Conservation (phyloP, 2,329 filamentous ascomycete genomes). For the Hirsutella rhossiliensis region DNA sequence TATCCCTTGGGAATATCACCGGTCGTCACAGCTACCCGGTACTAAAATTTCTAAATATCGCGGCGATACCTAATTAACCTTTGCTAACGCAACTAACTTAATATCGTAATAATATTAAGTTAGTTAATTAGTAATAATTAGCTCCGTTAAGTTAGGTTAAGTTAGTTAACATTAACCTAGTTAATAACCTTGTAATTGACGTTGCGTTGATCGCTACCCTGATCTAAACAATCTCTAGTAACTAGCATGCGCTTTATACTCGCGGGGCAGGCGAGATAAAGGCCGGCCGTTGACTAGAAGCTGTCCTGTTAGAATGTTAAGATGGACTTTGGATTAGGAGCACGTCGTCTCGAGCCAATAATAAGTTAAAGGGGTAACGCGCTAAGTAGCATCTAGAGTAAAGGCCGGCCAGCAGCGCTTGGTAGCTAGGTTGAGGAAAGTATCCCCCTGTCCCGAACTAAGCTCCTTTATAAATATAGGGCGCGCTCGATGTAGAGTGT, state of each 20-base stretch:
- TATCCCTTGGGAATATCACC: too few relatives aligned
- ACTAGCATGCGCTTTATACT: constrained; percentile 26
- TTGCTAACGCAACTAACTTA: too few relatives aligned
- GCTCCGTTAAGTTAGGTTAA: too few relatives aligned
- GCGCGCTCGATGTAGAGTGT: constrained; percentile 4
- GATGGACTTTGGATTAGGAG: constrained; percentile 20
- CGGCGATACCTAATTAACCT: too few relatives aligned
- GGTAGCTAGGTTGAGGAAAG: constrained; percentile 7
- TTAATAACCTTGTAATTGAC: too few relatives aligned
- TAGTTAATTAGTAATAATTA: too few relatives aligned
- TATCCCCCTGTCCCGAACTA: accelerated
- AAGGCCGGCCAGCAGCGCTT: constrained; percentile 9
- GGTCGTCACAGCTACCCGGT: too few relatives aligned
- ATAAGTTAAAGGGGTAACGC: neutral
- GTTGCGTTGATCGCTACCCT: too few relatives aligned
- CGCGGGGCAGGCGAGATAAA: constrained; percentile 28
- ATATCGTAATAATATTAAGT: too few relatives aligned
- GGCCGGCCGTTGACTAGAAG: constrained; percentile 39
- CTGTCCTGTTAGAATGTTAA: constrained; percentile 35
- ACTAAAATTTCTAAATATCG: too few relatives aligned
- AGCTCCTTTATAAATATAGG: neutral
- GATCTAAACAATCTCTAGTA: constrained; percentile 26
- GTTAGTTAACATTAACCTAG: too few relatives aligned
- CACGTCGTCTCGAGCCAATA: constrained; percentile 1
- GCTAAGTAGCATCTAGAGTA: constrained; percentile 2